A percentile compares a stretch with the other conserved stretches of the same genome.
Conservation (phyloP, 768 basidiomycete genomes). For the Tulasnella sp. region DNA sequence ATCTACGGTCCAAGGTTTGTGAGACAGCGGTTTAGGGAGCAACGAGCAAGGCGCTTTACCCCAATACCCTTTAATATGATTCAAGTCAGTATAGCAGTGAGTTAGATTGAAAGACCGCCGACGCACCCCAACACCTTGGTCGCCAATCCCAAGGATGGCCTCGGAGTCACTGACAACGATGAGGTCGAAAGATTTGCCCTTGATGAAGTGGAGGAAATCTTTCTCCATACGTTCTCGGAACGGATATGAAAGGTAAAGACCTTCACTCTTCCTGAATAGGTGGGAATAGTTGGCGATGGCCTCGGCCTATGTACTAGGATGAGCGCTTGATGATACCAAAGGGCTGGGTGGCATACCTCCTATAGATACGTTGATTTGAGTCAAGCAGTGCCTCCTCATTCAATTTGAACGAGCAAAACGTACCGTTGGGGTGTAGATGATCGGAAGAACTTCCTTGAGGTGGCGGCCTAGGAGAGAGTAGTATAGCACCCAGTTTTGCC, state of each 20-base stretch:
- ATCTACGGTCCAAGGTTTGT: conserved; percentile 44
- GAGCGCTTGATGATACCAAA: not conserved
- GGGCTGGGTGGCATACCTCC: conserved; percentile 12
- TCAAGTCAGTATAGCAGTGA: not conserved
- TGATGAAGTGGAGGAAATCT: conserved; percentile 65
- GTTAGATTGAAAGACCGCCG: not conserved
- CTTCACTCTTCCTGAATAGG: conserved; percentile 73
- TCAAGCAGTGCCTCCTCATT: not conserved
- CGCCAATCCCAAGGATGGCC: conserved; percentile 75
- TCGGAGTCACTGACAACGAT: conserved; percentile 82
- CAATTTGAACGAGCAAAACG: not conserved
- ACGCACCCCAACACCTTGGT: conserved; percentile 62
- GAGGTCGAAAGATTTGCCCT: conserved; percentile 61
- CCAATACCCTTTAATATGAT: conserved; percentile 38
- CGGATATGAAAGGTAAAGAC: conserved; percentile 63
- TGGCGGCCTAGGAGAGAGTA: conserved; percentile 60
- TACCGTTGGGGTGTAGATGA: conserved; percentile 75
- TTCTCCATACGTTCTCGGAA: conserved; percentile 67
- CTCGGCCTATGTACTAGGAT: conserved; percentile 50
- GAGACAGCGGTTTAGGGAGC: not conserved
- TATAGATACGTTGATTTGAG: not conserved
- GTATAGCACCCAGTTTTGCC: conserved; percentile 79
- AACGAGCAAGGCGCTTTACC: conserved; percentile 30
- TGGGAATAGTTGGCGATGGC: conserved; percentile 83
- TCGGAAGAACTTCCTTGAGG: conserved; percentile 58